Conservation (phyloP, 2,329 filamentous ascomycete species). For the Thermoascus crustaceus region DNA sequence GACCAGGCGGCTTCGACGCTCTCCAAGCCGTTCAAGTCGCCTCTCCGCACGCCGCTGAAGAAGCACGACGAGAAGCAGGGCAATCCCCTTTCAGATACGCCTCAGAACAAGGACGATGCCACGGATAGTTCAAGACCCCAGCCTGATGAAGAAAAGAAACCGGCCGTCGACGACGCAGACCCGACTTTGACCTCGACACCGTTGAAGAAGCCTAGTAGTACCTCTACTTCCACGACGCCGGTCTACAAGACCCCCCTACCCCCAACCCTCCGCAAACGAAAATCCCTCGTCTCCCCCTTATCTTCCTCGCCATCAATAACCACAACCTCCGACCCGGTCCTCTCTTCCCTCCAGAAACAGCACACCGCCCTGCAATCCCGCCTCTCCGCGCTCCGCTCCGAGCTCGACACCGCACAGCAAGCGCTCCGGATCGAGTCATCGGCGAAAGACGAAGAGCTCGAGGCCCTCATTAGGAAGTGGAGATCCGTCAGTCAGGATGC, state of each 20-base stretch:
- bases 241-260: too few relatives aligned
- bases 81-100: not conserved
- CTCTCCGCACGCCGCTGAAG: conserved; percentile 44
- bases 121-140: conserved; percentile 7
- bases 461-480: conserved; percentile 53
- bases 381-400: conserved; percentile 22
- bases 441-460: conserved; percentile 47
- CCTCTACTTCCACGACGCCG: too few relatives aligned
- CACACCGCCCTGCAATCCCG: conserved; percentile 24
- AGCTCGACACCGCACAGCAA: conserved; percentile 46
- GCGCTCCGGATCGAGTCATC: conserved; percentile 44
- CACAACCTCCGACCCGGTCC: conserved; percentile 17
- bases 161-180: not conserved
- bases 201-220: conserved; percentile 1
- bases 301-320: conserved; percentile 2
- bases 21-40: conserved; percentile 65
- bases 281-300: conserved; percentile 9
- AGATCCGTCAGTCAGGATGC: conserved; percentile 50
- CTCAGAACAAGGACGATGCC: not conserved
- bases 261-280: conserved; percentile 7
- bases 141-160: not conserved
- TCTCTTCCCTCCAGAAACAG: conserved; percentile 28
- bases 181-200: conserved; percentile 6
- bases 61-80: conserved; percentile 4
- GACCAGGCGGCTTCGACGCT: conserved; percentile 51